Percentiles rank a stretch among this genome's conserved stretches.
phyloP scores from a whole-genome alignment of 2,329 filamentous ascomycete genomes.

The Ramularia endophylla region DNA sequence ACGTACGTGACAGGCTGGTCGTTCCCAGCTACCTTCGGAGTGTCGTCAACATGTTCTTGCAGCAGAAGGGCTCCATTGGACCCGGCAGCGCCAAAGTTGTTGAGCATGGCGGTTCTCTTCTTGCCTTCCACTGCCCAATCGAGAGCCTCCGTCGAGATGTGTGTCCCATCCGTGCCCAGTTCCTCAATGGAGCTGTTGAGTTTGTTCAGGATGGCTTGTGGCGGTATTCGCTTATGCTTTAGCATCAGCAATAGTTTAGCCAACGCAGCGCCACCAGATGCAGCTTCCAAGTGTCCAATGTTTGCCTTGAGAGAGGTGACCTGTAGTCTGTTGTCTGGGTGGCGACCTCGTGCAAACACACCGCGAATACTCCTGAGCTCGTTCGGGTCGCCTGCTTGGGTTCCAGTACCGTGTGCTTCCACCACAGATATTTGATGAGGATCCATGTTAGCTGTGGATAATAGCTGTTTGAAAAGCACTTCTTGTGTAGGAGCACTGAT shows the following conservation, averaged over 20 bases:
- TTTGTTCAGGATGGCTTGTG: constrained; percentile 6
- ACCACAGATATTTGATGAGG: constrained; percentile 6
- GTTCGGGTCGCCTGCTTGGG: constrained; percentile 19
- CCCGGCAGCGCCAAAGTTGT: constrained; percentile 35
- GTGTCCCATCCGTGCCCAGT: constrained; percentile 2
- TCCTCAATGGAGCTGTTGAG: constrained; percentile 8
- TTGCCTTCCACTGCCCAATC: constrained; percentile 3
- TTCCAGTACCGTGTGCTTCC: constrained; percentile 14
- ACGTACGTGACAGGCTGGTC: constrained; percentile 1
- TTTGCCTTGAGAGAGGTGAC: constrained; percentile 26
- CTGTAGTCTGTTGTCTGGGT: constrained; percentile 12
- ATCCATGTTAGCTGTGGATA: constrained; percentile 3
- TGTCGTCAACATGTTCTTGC: constrained; percentile 24
- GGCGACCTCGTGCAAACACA: constrained; percentile 24
- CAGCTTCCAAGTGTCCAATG: constrained; percentile 25
- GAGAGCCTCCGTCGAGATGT: constrained; percentile 1
- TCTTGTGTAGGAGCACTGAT: constrained; percentile 15
- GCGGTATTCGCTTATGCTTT: constrained; percentile 13
- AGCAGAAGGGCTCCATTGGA: constrained; percentile 32
- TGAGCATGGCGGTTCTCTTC: constrained; percentile 18
- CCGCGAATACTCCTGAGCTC: constrained; percentile 10
- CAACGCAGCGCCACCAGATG: constrained; percentile 34
- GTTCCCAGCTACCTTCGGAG: constrained; percentile 8
- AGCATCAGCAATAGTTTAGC: constrained; percentile 35
- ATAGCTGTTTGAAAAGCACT: constrained; percentile 6